These are phyloP conservation scores for Penicillium sp. DNA, from an alignment of 2,329 filamentous ascomycete genomes.

Conservation along the genomic window DNA sequence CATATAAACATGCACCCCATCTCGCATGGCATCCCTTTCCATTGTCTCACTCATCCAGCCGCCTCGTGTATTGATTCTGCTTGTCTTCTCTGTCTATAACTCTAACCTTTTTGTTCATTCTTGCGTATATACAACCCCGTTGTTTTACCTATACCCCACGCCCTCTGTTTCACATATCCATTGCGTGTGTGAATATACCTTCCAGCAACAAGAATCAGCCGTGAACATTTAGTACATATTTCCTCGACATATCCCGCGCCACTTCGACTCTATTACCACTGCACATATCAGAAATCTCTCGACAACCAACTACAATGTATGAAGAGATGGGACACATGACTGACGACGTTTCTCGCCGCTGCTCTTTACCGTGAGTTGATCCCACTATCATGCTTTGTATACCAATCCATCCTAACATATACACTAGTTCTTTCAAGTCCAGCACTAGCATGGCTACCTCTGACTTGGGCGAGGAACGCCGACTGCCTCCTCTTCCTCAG, in stretches of 20 bases:
- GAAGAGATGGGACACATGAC: constrained; percentile 33
- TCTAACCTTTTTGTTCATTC: constrained; percentile 14
- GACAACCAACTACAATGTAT: constrained; percentile 27
- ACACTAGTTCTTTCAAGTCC: constrained; percentile 21
- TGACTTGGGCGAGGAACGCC: constrained; percentile 36
- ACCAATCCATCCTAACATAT: constrained; percentile 1
- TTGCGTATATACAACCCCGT: constrained; percentile 23
- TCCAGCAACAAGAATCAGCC: constrained; percentile 1
- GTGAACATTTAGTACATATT: constrained; percentile 17
- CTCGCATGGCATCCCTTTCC: constrained; percentile 24
- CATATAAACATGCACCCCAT: constrained; percentile 39
- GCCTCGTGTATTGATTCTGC: constrained; percentile 27
- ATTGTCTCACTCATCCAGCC: constrained; percentile 26
- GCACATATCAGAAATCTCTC: constrained; percentile 7
- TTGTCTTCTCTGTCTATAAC: constrained; percentile 12
- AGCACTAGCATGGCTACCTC: constrained; percentile 20
- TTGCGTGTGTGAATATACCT: constrained; percentile 9
- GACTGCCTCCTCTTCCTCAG: constrained; percentile 39
- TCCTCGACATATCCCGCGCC: constrained; percentile 1
- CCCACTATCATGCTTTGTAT: not conserved
- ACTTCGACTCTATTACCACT: constrained; percentile 13
- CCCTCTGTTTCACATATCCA: not conserved
- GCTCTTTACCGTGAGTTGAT: constrained; percentile 38
- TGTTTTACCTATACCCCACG: constrained; percentile 6
- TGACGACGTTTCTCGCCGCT: constrained; percentile 32